Percentiles rank a stretch among this genome's conserved stretches.
Conservation (phyloP, 331 rosid genomes). For the Pyracantha coccinea region DNA sequence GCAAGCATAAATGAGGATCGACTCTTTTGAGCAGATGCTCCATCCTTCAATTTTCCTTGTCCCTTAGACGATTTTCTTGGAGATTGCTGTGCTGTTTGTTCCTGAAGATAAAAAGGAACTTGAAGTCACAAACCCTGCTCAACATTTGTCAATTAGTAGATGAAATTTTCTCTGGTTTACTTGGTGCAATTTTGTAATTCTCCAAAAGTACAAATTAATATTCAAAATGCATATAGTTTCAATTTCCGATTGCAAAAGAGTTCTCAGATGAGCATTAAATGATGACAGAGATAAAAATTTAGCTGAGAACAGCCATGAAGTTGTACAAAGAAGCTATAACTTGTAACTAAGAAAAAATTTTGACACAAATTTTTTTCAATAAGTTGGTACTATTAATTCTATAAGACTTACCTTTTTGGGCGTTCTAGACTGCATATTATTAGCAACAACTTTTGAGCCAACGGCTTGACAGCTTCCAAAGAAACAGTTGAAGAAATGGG, state of each 20-base stretch:
- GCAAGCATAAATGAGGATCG: constrained; percentile 52
- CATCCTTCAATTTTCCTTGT: constrained; percentile 66
- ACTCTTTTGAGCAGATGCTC: constrained; percentile 46
- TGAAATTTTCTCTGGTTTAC: background rate
- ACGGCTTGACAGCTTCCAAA: constrained; percentile 74
- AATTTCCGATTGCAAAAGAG: background rate
- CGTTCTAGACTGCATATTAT: constrained; percentile 40
- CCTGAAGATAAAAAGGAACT: constrained; percentile 38
- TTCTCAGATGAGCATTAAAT: background rate
- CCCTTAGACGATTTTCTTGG: constrained; percentile 68
- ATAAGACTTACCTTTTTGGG: constrained; percentile 47
- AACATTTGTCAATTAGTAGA: background rate
- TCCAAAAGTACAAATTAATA: background rate
- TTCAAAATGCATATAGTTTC: background rate
- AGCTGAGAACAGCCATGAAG: constrained; percentile 3
- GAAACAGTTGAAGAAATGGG: constrained; percentile 87
- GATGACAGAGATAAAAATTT: background rate
- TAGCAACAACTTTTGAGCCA: constrained; percentile 39
- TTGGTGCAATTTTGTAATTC: background rate
- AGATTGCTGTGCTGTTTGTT: constrained; percentile 55
- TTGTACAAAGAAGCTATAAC: background rate
- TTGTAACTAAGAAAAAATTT: background rate
- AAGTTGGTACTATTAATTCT: background rate
- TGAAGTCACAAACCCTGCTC: background rate
- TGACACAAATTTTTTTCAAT: background rate